Evolutionary conservation across 2,329 filamentous ascomycete genomes (phyloP), one percentile per base, ranked within the genome.

Genomic region (Fusarium aywerte): DNA sequence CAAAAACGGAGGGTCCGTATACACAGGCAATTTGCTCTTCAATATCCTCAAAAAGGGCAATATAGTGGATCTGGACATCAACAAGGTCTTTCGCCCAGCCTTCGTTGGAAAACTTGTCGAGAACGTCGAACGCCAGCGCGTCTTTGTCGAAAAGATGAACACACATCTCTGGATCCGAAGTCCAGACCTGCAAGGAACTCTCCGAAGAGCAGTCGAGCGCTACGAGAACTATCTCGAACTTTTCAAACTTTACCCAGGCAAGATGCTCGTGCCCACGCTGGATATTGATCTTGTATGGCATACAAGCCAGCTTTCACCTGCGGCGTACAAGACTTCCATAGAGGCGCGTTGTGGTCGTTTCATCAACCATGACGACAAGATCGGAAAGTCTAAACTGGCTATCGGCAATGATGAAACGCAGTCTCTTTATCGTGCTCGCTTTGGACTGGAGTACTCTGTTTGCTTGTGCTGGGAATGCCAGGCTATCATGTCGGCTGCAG

Each of bases 201-300:
- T 82, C 15, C 20, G 54, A 5, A 75, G 77, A 18, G 76, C 79
- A 7, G 61, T 78, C 5, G 68, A 70, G 4, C 76, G 81, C 13
- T 83, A 83, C 48, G 65, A 67, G 23, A 74, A 74, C 42, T 81
- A 80, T 58, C 58, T 81, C 39, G 65, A 67, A 20, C 71, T 81
- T 4, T 73, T 80, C 44, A 76, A 76, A 3, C 63, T 75, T 0
- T 72, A 86, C 45, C 74, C 74, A 1, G 60, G 65, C 10, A 75
- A 64, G 20, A 75, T 74, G 50, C 61, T 79, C 2, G 79, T 81
- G 9, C 80, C 80, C 1, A 78, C 78, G 3, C 69, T 80, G 4
- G 79, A 80, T 35, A 74, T 81, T 23, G 80, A 81, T 47, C 69
- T 81, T 6, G 78, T 73, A 9, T 81, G 80, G 80, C 78, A 81